Conservation (phyloP, 306 rosid species). For the Fragaria vesca region DNA sequence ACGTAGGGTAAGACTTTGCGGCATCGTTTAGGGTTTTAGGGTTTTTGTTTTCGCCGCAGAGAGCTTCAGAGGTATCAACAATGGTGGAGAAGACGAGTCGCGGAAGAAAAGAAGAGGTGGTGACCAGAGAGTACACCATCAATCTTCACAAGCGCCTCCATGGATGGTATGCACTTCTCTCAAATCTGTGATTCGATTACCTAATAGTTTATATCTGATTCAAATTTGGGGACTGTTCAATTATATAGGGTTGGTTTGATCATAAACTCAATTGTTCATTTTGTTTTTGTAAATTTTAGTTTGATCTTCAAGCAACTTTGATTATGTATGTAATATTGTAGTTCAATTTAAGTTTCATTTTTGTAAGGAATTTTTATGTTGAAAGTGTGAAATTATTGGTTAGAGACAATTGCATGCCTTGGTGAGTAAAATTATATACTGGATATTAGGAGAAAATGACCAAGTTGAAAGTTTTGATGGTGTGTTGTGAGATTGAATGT, state of each 20-base stretch:
- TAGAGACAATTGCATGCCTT: neutral
- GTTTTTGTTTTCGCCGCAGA: neutral
- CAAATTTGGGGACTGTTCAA: too few relatives aligned
- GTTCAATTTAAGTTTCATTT: slow-evolving; percentile 1
- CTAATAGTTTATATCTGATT: neutral
- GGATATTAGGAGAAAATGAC: neutral
- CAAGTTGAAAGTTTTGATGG: neutral
- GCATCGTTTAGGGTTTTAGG: slow-evolving; percentile 17
- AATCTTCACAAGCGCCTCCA: slow-evolving; percentile 53
- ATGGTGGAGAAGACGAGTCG: slow-evolving; percentile 47
- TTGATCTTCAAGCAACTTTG: neutral
- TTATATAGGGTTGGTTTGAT: neutral
- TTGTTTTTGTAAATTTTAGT: neutral
- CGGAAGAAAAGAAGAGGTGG: slow-evolving; percentile 45
- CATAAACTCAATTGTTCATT: too few relatives aligned
- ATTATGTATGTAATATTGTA: too few relatives aligned
- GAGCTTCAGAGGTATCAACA: slow-evolving; percentile 24
- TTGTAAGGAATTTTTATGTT: too few relatives aligned
- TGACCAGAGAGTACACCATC: slow-evolving; percentile 44
- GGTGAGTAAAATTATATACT: neutral
- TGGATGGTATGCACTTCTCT: slow-evolving; percentile 36
- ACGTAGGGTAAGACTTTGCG: neutral
- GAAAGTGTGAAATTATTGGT: too few relatives aligned
- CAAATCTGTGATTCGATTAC: neutral
- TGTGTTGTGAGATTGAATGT: neutral